Percentiles rank a stretch among this genome's conserved stretches.
Conservation (phyloP, 139 green algal genomes). For the Nannochloris sp. region DNA sequence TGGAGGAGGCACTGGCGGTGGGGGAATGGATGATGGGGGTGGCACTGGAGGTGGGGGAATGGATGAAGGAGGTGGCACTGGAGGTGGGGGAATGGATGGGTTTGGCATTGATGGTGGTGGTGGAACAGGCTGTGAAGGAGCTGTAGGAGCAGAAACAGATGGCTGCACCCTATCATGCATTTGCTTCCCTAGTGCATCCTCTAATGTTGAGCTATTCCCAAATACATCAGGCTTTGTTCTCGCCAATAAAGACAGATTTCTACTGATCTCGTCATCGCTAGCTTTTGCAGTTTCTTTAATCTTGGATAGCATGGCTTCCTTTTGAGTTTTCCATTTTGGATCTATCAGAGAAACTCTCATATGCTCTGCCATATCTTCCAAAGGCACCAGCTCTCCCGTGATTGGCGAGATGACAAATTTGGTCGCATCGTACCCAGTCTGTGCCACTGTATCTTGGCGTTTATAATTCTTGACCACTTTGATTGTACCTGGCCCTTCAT, state of each 20-base stretch:
- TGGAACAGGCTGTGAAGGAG: conserved; percentile 1
- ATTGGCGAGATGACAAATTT: conserved; percentile 89
- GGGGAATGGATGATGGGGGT: conserved; percentile 8
- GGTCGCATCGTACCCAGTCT: conserved; percentile 11
- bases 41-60: conserved; percentile 10
- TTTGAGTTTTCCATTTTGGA: conserved; percentile 87
- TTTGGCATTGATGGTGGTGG: background rate
- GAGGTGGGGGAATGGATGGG: conserved; percentile 2
- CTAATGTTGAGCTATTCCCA: conserved; percentile 78
- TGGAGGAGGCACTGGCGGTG: background rate
- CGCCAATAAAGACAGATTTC: conserved; percentile 82
- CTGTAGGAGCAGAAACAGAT: conserved; percentile 4
- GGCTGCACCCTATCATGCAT: conserved; percentile 60
- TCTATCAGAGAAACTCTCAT: conserved; percentile 86
- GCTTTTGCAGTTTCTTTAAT: conserved; percentile 66
- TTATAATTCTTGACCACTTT: conserved; percentile 88
- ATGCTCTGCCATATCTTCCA: conserved; percentile 81
- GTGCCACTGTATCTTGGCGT: conserved; percentile 32
- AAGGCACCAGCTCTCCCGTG: conserved; percentile 74
- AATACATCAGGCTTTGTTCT: conserved; percentile 91
- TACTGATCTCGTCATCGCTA: conserved; percentile 85
- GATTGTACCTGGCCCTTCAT: conserved; percentile 42
- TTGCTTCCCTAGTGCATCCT: conserved; percentile 45
- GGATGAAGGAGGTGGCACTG: conserved; percentile 5
- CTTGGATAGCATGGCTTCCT: conserved; percentile 88